phyloP scores from a whole-genome alignment of 805 yeast genomes.

The Ogataea kodamae region DNA sequence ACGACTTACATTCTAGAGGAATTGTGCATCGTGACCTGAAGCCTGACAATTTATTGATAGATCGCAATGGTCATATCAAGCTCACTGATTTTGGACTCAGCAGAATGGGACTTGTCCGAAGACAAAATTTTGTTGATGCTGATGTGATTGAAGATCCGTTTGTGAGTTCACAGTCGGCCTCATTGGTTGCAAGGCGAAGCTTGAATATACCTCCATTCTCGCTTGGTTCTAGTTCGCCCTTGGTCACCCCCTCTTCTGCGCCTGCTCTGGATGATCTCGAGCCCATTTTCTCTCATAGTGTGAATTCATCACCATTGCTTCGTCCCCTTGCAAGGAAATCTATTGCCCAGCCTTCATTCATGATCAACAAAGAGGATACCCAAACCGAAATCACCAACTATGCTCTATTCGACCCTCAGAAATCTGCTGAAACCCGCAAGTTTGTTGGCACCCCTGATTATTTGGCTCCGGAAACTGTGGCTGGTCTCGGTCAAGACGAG shows the following conservation, averaged over 20 bases:
- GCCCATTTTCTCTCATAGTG: slow-evolving; percentile 30
- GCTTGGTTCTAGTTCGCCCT: slow-evolving; percentile 25
- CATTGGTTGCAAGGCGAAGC: slow-evolving; percentile 14
- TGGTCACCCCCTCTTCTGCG: slow-evolving; percentile 19
- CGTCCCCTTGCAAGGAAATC: slow-evolving; percentile 47
- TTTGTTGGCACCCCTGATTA: slow-evolving; percentile 98
- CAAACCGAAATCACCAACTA: slow-evolving; percentile 36
- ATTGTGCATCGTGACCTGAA: slow-evolving; percentile 93
- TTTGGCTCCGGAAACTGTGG: slow-evolving; percentile 92
- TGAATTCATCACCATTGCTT: slow-evolving; percentile 44
- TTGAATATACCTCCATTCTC: slow-evolving; percentile 28
- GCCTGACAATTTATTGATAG: slow-evolving; percentile 90
- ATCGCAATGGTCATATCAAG: slow-evolving; percentile 82
- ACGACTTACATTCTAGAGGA: slow-evolving; percentile 82
- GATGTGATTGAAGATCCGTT: slow-evolving; percentile 21
- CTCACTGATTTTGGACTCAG: slow-evolving; percentile 94
- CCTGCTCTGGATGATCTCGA: slow-evolving; percentile 20
- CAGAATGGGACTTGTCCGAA: slow-evolving; percentile 79
- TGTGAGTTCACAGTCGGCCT: slow-evolving; percentile 14
- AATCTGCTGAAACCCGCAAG: slow-evolving; percentile 46
- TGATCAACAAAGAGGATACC: slow-evolving; percentile 46
- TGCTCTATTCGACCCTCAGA: slow-evolving; percentile 69
- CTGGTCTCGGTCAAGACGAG: slow-evolving; percentile 77
- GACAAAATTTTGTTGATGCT: slow-evolving; percentile 48
- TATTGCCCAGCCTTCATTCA: slow-evolving; percentile 56